Evolutionary conservation across 2,329 filamentous ascomycete species (phyloP).

Genomic region (Raffaelea ambrosiae): DNA sequence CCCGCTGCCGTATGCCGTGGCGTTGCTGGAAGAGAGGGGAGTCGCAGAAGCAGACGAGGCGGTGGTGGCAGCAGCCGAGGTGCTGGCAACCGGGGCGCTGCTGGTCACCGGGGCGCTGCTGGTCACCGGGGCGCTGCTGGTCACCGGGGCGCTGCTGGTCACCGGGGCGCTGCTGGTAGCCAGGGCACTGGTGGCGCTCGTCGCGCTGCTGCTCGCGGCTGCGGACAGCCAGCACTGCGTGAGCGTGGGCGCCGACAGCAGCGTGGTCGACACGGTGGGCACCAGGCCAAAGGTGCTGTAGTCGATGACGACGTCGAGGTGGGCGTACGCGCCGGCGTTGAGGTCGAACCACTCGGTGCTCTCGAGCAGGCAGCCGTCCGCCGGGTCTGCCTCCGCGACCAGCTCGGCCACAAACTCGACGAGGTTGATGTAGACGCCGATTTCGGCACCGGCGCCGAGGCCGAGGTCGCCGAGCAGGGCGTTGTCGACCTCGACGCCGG

Average conservation of each 20-base stretch:
- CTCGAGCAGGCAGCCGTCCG: constrained; percentile 26
- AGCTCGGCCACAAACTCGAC: constrained; percentile 42
- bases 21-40: too few relatives aligned
- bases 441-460: constrained; percentile 31
- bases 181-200: not conserved
- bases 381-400: constrained; percentile 30
- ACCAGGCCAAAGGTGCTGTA: constrained; percentile 29
- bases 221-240: constrained; percentile 24
- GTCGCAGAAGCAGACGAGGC: not conserved
- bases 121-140: not conserved
- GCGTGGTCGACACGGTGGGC: constrained; percentile 30
- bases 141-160: not conserved
- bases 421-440: constrained; percentile 41
- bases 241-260: constrained; percentile 25
- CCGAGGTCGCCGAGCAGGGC: constrained; percentile 17
- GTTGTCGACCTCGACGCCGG: constrained; percentile 26
- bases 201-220: not conserved
- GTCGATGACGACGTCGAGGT: constrained; percentile 25
- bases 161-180: not conserved
- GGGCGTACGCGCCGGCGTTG: constrained; percentile 28
- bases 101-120: not conserved
- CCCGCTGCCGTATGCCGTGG: too few relatives aligned
- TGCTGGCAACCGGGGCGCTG: too few relatives aligned
- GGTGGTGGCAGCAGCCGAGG: too few relatives aligned
- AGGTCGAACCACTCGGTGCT: constrained; percentile 27